Evolutionary conservation across 2,329 filamentous ascomycete genomes (phyloP).

Genomic region (Myotisia sp.): DNA sequence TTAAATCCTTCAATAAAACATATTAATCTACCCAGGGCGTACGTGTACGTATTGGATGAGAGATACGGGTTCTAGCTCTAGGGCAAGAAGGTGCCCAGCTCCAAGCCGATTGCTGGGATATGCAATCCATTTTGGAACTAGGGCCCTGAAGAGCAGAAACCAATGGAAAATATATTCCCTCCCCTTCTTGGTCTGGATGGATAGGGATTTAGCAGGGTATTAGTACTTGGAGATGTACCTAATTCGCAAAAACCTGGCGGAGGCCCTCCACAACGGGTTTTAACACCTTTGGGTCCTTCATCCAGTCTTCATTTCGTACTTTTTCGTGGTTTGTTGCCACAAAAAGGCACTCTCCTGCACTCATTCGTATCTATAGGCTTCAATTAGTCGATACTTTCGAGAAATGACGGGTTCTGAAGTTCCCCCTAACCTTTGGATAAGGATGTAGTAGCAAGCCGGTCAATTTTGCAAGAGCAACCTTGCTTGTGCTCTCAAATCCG

Average conservation of each 20-base stretch:
- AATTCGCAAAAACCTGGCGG: conserved; percentile 1
- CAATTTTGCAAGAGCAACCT: conserved; percentile 53
- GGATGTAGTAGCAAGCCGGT: conserved; percentile 63
- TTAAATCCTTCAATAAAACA: too few relatives aligned
- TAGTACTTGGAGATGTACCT: too few relatives aligned
- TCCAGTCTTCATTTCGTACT: conserved; percentile 25
- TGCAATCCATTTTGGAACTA: too few relatives aligned
- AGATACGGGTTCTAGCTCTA: too few relatives aligned
- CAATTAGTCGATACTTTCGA: conserved; percentile 4
- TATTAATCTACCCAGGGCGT: too few relatives aligned
- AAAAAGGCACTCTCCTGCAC: conserved; percentile 25
- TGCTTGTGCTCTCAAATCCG: conserved; percentile 35
- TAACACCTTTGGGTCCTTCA: conserved; percentile 20
- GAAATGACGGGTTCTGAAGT: conserved; percentile 18
- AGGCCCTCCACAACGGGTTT: conserved; percentile 21
- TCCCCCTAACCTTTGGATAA: conserved; percentile 51
- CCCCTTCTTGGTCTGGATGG: too few relatives aligned
- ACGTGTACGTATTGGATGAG: too few relatives aligned
- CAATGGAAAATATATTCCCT: too few relatives aligned
- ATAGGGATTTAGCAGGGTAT: too few relatives aligned
- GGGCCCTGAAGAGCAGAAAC: too few relatives aligned
- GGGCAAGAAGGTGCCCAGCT: too few relatives aligned
- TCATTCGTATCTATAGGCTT: conserved; percentile 21
- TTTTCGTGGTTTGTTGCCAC: conserved; percentile 20
- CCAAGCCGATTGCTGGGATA: too few relatives aligned